Evolutionary conservation across 2,329 filamentous ascomycete species (phyloP), one percentile per base, ranked within the genome.

Genomic region (Xylaria sp.): DNA sequence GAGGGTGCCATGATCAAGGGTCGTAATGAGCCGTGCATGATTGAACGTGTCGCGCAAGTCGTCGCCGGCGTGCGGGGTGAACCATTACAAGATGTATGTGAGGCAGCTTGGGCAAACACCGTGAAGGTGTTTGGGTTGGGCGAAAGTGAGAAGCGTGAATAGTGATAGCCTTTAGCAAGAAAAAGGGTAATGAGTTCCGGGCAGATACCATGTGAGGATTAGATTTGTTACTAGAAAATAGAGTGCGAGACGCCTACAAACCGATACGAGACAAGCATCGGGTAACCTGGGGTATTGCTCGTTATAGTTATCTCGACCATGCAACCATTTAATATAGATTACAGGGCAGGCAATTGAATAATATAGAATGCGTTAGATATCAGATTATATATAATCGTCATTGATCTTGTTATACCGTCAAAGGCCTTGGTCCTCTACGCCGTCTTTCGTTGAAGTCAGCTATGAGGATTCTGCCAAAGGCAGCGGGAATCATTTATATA

Each of bases 1-100:
- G 89, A 93, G 75, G 95, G 94, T 0, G 86, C 86, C 48, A 95
- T 98, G 92, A 88, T 99, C 61, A 99, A 98, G 82, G 93, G 95
- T 0, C 88, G 96, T 68, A 99, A 99, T 78, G 96, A 99, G 81
- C 93, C 95, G 9, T 94, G 92, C 74, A 91, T 88, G 61, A 98
- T 99, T 72, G 89, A 91, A 71, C 89, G 91, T 61, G 92, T 99
- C 14, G 96, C 93, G n/a, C 90, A 91, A 79, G 93, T 95, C 60
- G 90, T 99, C 71, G 95, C 96, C 1, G 89, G 86, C 50, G 91
- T 98, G 71, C 98, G 97, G 80, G 93, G 88, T 0, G 84, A 97
- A 3, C 81, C 85, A 3, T 86, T 97, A 0, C 90, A 97, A 76
- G 91, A 95, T 77, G 91, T 99, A 21, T 93, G 90, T 76, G 93